Evolutionary conservation across 257 asterid species (phyloP).

Genomic region (Prunella vulgaris): DNA sequence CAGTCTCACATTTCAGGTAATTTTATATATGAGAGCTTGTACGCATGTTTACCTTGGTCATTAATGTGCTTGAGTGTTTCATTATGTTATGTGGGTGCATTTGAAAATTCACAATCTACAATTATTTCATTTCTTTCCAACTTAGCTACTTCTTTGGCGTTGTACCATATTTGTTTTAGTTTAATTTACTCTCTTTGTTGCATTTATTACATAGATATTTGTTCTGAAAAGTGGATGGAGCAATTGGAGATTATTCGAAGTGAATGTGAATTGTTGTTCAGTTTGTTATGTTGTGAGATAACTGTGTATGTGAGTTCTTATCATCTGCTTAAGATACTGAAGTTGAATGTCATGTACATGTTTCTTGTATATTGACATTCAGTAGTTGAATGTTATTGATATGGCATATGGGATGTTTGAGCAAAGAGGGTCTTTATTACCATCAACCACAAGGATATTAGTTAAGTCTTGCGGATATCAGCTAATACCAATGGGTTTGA

Average conservation of each 20-base stretch:
- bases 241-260: neutral
- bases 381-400: no score
- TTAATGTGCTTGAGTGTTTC: neutral
- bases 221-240: neutral
- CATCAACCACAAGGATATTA: no score
- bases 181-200: neutral
- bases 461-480: no score
- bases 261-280: neutral
- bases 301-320: no score
- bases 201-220: neutral
- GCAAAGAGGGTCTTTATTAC: no score
- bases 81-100: neutral
- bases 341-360: no score
- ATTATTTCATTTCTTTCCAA: neutral
- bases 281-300: neutral
- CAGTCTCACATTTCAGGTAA: conserved; percentile 84
- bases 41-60: neutral
- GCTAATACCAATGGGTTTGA: no score
- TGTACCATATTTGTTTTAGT: neutral
- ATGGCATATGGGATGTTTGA: no score
- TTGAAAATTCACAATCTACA: neutral
- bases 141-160: neutral
- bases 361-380: no score
- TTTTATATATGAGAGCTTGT: neutral
- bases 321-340: no score